Conservation (phyloP, 176 grass and related monocot genomes). For the Phoenix roebelenii region DNA sequence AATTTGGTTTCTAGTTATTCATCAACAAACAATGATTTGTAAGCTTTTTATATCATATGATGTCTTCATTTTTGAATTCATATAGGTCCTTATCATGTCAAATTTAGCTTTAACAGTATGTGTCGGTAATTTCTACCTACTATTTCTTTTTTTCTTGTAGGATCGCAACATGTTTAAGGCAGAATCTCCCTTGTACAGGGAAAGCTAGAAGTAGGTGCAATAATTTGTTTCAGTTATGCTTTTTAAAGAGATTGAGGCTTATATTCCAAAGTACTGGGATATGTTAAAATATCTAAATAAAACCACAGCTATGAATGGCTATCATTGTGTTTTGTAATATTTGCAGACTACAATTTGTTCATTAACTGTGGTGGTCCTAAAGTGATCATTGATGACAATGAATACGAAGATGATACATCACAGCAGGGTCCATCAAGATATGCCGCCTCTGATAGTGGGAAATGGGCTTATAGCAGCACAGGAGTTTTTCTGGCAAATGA, state of each 20-base stretch:
- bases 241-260: background rate
- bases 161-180: constrained; percentile 47
- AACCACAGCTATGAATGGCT: too few species aligned
- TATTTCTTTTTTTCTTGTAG: constrained; percentile 25
- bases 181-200: constrained; percentile 43
- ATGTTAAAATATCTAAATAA: constrained; percentile 11
- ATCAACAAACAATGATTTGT: too few species aligned
- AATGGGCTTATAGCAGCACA: constrained; percentile 86
- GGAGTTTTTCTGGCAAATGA: constrained; percentile 70
- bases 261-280: background rate
- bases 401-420: constrained; percentile 56
- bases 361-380: constrained; percentile 81
- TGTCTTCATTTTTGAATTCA: too few species aligned
- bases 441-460: constrained; percentile 21
- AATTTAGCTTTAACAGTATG: background rate
- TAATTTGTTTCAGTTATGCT: background rate
- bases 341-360: constrained; percentile 68
- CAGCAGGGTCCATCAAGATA: constrained; percentile 64
- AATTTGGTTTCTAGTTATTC: too few species aligned
- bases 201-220: constrained; percentile 47
- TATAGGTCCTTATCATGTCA: background rate
- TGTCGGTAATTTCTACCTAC: too few species aligned
- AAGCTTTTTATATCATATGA: too few species aligned
- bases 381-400: constrained; percentile 25
- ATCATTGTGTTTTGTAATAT: constrained; percentile 1